Base-by-base conservation (phyloP, 164 flowering plant genomes). In the Tetrastigma voinierianum region DNA sequence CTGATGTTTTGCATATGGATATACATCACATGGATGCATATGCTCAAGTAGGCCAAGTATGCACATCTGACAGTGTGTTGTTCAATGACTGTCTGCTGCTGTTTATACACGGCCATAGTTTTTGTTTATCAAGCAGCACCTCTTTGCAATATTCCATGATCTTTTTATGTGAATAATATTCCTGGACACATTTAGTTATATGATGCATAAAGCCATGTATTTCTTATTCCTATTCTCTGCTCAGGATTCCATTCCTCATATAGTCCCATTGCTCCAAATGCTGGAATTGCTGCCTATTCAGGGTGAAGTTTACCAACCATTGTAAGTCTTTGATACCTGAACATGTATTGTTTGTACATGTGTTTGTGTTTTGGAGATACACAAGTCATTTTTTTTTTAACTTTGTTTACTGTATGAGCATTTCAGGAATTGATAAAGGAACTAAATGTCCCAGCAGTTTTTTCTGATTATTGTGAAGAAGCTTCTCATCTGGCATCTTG, bases 401-500 rank as follows among this genome's bases (percentile, higher is more conserved):
- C 48, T 58, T 40, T 14, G 16, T 59, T 67, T 16, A 61, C 59
- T 54, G 46, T 9, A 25, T 61, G 65, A 2, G 43, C 17, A n/a
- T 67, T 59, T 67, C 87, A 90, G 96, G 91, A 90, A 75, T 66
- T 89, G 32, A 81, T 92, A 59, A 84, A 82, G 81, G 80, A 79
- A 70, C 78, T 82, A 21, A 67, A 83, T 32, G 82, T 87, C 43
- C 91, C 88, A 24, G 91, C 95, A 52, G 72, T 96, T 55, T 93
- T 96, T 59, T 77, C 98, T 7, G 99, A 96, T 75, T 96, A 86
- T 67, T 93, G 98, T 67, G 98, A 93, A 81, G 99, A 96, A 79
- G 99, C 98, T 74, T 86, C 87, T 65, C 78, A 86, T 81, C 79
- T 93, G 55, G 99, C 93, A 48, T 85, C 84, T 71, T 9, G 61